Conservation (phyloP, 2,329 filamentous ascomycete genomes). For the Ophiosphaerella narmari region DNA sequence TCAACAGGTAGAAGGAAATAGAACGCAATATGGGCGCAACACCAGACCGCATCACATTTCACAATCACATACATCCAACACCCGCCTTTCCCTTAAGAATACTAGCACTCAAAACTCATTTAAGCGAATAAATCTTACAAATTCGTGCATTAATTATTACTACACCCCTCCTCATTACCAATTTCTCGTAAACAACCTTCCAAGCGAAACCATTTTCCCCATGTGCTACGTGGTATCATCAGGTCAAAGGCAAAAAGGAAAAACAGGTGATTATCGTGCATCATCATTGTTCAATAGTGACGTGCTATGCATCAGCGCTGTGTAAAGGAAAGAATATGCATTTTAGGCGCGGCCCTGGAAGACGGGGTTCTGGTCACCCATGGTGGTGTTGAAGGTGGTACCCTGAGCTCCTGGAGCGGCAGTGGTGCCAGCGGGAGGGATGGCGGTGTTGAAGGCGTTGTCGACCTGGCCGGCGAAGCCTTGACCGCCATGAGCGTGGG, state of each 20-base stretch:
- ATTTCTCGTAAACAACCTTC: slow-evolving; percentile 1
- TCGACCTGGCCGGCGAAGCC: slow-evolving; percentile 53
- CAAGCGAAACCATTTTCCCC: slow-evolving; percentile 18
- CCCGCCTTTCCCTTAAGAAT: no score
- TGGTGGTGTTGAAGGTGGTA: slow-evolving; percentile 41
- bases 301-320: slow-evolving; percentile 10
- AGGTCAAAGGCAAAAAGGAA: slow-evolving; percentile 18
- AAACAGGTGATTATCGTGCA: no score
- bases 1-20: no score
- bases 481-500: slow-evolving; percentile 22
- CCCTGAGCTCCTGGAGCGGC: slow-evolving; percentile 12
- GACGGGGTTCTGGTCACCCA: slow-evolving; percentile 51
- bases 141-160: neutral
- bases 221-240: slow-evolving; percentile 42
- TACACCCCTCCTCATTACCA: slow-evolving; percentile 14
- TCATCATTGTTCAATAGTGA: slow-evolving; percentile 28
- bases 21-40: no score
- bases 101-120: no score
- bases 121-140: no score
- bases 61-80: no score
- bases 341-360: slow-evolving; percentile 44
- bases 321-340: slow-evolving; percentile 1
- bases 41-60: no score
- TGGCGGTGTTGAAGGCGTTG: slow-evolving; percentile 44
- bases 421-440: slow-evolving; percentile 18